Conservation (phyloP, 2,329 filamentous ascomycete species). For the Colletotrichum gloeosporioides region DNA sequence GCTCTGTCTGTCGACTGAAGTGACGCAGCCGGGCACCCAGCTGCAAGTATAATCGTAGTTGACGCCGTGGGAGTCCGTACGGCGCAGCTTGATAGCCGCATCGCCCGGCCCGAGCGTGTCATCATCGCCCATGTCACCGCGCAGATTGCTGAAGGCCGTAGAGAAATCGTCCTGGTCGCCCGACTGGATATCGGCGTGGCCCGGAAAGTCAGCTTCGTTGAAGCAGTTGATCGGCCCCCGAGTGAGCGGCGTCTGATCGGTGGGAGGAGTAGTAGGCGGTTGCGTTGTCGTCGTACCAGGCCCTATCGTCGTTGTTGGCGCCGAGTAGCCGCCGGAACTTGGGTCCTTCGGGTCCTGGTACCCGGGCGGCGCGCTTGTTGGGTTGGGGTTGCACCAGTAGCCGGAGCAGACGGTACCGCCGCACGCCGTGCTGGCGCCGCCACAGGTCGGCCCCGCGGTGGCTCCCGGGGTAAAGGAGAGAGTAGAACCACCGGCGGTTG, state of each 20-base stretch:
- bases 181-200: neutral
- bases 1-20: slow-evolving; percentile 14
- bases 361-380: slow-evolving; percentile 20
- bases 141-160: neutral
- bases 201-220: neutral
- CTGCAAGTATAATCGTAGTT: slow-evolving; percentile 22
- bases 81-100: neutral
- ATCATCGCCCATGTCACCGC: neutral
- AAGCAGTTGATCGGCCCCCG: neutral
- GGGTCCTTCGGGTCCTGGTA: slow-evolving; percentile 27
- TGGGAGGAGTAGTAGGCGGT: neutral
- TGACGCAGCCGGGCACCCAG: slow-evolving; percentile 26
- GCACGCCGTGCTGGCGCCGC: slow-evolving; percentile 8
- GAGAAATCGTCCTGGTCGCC: neutral
- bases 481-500: neutral
- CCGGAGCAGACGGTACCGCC: slow-evolving; percentile 26
- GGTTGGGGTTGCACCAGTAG: slow-evolving; percentile 24
- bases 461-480: neutral
- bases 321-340: neutral
- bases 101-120: neutral
- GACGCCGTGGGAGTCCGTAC: slow-evolving; percentile 10
- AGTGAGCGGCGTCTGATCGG: neutral
- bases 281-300: neutral
- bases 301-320: neutral
- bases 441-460: neutral